Percentiles rank a stretch among this genome's conserved stretches.
phyloP scores from a whole-genome alignment of 495 filamentous ascomycete species.

The Letharia lupina region DNA sequence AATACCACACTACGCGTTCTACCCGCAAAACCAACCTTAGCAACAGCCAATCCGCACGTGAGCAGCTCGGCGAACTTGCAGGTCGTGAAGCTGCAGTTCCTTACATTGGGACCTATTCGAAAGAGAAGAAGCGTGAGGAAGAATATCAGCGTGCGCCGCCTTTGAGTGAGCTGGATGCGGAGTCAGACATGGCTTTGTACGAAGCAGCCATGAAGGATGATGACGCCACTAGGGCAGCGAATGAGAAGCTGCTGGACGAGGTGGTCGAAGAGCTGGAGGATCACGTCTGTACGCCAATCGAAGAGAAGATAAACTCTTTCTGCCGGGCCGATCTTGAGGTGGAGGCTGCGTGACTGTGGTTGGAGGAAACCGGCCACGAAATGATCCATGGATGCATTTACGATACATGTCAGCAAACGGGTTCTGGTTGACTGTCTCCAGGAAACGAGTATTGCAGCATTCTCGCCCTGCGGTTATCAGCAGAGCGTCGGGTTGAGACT shows the following conservation, averaged over 20 bases:
- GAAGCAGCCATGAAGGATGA: constrained; percentile 23
- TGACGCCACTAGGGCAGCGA: constrained; percentile 14
- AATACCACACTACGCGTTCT: constrained; percentile 60
- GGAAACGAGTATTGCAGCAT: not conserved
- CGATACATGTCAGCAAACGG: not conserved
- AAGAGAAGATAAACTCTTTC: not conserved
- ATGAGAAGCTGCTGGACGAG: constrained; percentile 19
- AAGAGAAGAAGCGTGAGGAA: constrained; percentile 22
- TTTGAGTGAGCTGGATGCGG: constrained; percentile 21
- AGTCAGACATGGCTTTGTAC: constrained; percentile 24
- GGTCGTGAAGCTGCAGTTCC: constrained; percentile 20
- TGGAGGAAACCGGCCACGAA: not conserved
- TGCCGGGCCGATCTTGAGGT: not conserved
- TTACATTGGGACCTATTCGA: constrained; percentile 16
- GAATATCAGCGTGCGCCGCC: constrained; percentile 23
- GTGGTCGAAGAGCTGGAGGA: constrained; percentile 15
- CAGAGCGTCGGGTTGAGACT: not conserved
- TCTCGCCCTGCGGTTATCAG: too few species aligned
- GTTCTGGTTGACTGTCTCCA: not conserved
- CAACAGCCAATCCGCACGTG: constrained; percentile 11
- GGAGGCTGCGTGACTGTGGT: not conserved
- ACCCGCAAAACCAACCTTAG: constrained; percentile 41
- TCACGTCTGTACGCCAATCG: constrained; percentile 1
- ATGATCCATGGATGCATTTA: not conserved
- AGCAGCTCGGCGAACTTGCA: constrained; percentile 20